These are phyloP conservation scores for Dillenia turbinata DNA, from an alignment of 164 flowering plant genomes.

Conservation along the genomic window DNA sequence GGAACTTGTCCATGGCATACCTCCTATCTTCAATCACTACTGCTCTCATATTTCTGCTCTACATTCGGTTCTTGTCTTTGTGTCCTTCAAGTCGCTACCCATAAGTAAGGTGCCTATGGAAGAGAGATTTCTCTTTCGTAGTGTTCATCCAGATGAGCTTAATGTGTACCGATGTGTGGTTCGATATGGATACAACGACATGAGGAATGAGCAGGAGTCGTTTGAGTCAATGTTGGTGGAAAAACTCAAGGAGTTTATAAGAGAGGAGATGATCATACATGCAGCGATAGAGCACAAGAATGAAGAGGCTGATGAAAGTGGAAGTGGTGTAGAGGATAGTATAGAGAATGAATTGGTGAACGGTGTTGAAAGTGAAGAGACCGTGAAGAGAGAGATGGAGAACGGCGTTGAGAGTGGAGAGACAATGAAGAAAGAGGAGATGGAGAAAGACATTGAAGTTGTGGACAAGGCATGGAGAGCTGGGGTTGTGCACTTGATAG, in stretches of 20 bases:
- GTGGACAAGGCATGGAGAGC: constrained; percentile 11
- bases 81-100: constrained; percentile 21
- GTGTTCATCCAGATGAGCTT: constrained; percentile 19
- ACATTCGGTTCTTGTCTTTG: constrained; percentile 27
- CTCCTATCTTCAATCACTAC: constrained; percentile 22
- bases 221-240: constrained; percentile 20
- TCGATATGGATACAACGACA: constrained; percentile 18
- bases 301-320: too few species aligned
- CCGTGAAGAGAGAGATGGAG: too few species aligned
- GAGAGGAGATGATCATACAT: constrained; percentile 6
- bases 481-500: constrained; percentile 19
- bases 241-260: constrained; percentile 14
- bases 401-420: too few species aligned
- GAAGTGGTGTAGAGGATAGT: too few species aligned
- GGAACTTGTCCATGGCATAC: constrained; percentile 19
- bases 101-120: constrained; percentile 19
- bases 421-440: not conserved
- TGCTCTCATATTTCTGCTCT: constrained; percentile 24
- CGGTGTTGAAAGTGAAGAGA: too few species aligned
- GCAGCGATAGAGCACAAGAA: too few species aligned
- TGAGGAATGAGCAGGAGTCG: constrained; percentile 15
- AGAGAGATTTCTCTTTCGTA: constrained; percentile 15
- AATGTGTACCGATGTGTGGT: constrained; percentile 20
- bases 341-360: too few species aligned
- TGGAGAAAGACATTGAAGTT: not conserved